Conservation (phyloP, 2,329 filamentous ascomycete species). For the Clonostachys rhizophaga region DNA sequence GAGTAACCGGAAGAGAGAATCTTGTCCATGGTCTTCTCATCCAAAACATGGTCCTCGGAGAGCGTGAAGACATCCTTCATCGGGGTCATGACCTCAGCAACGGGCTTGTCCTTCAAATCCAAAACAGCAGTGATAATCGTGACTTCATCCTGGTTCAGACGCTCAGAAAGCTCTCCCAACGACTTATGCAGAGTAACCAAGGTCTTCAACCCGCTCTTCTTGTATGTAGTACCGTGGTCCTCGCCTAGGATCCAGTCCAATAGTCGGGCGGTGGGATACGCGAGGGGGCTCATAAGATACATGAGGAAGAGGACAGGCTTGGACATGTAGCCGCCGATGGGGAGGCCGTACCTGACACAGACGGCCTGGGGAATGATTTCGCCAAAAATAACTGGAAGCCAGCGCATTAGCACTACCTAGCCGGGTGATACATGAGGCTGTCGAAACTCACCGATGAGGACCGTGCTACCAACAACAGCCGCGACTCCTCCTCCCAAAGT, state of each 20-base stretch:
- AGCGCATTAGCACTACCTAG: neutral
- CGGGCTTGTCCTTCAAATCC: conserved; percentile 92
- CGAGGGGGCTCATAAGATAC: conserved; percentile 85
- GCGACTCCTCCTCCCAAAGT: conserved; percentile 93
- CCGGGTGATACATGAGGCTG: conserved; percentile 4
- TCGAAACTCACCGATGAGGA: conserved; percentile 72
- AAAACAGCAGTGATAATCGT: conserved; percentile 97
- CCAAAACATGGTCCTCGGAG: conserved; percentile 88
- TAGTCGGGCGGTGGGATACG: conserved; percentile 93
- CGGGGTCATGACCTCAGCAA: conserved; percentile 95
- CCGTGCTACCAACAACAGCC: conserved; percentile 87
- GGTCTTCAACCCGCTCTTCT: conserved; percentile 96
- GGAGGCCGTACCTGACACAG: conserved; percentile 92
- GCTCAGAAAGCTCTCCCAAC: conserved; percentile 78
- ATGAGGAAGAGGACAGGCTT: conserved; percentile 83
- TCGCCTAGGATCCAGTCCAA: conserved; percentile 90
- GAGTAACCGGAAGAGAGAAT: conserved; percentile 95
- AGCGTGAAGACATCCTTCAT: conserved; percentile 97
- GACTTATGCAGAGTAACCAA: conserved; percentile 93
- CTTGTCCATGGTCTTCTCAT: conserved; percentile 90
- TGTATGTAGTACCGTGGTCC: conserved; percentile 95
- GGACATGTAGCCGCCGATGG: conserved; percentile 91
- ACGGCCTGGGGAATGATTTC: conserved; percentile 95
- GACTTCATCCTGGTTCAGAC: conserved; percentile 94
- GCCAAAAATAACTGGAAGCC: conserved; percentile 80